Conservation (phyloP, 306 rosid species). For the Calophaca sinica region DNA sequence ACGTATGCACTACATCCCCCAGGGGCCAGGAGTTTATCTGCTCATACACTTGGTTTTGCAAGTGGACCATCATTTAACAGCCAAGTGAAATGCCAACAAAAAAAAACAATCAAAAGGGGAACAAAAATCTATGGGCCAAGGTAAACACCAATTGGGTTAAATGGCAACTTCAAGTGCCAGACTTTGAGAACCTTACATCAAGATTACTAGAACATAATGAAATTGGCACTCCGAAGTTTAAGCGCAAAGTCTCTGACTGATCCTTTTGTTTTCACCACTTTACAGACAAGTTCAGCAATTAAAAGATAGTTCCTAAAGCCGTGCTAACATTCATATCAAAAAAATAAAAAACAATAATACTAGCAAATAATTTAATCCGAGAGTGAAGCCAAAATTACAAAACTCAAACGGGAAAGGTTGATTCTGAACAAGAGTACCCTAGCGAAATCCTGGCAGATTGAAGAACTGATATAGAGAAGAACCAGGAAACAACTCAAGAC, state of each 20-base stretch:
- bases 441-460: slow-evolving; percentile 25
- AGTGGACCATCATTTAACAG: too few relatives aligned
- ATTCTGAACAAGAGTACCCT: slow-evolving; percentile 33
- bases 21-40: too few relatives aligned
- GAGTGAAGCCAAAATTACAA: slow-evolving; percentile 44
- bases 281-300: slow-evolving; percentile 28
- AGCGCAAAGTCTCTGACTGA: slow-evolving; percentile 11
- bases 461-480: slow-evolving; percentile 33
- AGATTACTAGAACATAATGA: slow-evolving; percentile 32
- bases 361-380: slow-evolving; percentile 39
- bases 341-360: slow-evolving; percentile 15
- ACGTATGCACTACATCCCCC: too few relatives aligned
- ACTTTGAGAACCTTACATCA: slow-evolving; percentile 29
- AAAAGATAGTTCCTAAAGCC: slow-evolving; percentile 43
- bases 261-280: neutral
- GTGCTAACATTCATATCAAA: slow-evolving; percentile 30
- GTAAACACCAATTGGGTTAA: slow-evolving; percentile 15
- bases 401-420: slow-evolving; percentile 35
- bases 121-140: too few relatives aligned
- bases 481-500: slow-evolving; percentile 33
- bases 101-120: too few relatives aligned
- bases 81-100: too few relatives aligned
- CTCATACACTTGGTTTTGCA: too few relatives aligned
- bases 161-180: slow-evolving; percentile 16
- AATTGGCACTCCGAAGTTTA: slow-evolving; percentile 33